These are phyloP conservation scores for Hemerocallis citrina DNA, from an alignment of 106 monocot genomes.

Conservation along the genomic window DNA sequence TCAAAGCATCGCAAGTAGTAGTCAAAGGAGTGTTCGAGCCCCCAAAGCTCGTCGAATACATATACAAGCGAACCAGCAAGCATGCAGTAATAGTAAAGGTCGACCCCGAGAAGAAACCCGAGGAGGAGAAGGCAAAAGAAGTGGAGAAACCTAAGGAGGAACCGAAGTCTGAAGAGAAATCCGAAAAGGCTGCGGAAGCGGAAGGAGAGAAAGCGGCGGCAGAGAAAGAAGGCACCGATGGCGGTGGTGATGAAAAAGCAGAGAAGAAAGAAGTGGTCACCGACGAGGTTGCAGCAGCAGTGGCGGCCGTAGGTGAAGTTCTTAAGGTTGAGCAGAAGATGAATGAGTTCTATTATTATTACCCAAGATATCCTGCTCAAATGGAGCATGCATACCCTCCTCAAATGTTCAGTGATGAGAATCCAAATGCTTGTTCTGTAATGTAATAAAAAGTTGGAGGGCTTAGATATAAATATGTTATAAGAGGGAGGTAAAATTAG, in stretches of 20 bases:
- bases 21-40: constrained; percentile 71
- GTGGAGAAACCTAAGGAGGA: background rate
- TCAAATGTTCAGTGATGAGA: constrained; percentile 30
- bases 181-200: background rate
- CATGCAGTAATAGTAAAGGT: constrained; percentile 54
- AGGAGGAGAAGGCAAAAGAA: background rate
- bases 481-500: background rate
- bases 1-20: constrained; percentile 62
- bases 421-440: constrained; percentile 25
- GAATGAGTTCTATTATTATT: constrained; percentile 51
- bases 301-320: constrained; percentile 11
- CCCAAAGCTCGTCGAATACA: constrained; percentile 49
- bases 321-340: constrained; percentile 30
- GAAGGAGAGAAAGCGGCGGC: constrained; percentile 12
- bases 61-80: constrained; percentile 79
- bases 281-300: background rate
- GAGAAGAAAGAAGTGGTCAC: constrained; percentile 13
- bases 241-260: constrained; percentile 9
- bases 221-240: constrained; percentile 4
- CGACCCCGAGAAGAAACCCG: constrained; percentile 43
- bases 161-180: background rate
- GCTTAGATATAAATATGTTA: background rate
- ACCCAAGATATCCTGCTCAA: constrained; percentile 27
- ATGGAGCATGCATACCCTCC: constrained; percentile 36
- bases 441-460: constrained; percentile 12